Base-by-base conservation (phyloP, 495 filamentous ascomycete genomes). In the Penicillium subrubescens region DNA sequence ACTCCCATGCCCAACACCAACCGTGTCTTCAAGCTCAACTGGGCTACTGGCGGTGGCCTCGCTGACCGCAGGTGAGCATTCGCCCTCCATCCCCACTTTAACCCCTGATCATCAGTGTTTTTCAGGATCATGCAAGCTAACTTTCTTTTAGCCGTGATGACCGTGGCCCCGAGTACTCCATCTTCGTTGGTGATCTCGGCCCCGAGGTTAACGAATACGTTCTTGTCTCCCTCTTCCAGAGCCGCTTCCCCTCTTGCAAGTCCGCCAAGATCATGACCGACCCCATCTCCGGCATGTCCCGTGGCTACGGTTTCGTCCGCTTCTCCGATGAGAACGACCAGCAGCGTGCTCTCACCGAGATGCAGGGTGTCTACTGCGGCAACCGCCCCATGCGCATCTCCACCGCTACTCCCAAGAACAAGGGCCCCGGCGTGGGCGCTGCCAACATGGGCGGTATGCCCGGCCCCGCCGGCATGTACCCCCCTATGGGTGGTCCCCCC, bases 221-320 rank as follows among this genome's bases (percentile, higher is more conserved):
- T 41, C 85, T 99, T 33, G 93, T 97, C 50, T 96, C 93, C 4
- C 88, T 99, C 57, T 99, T 99, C 84, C 95, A 99, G 78, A 88
- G 87, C 66, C 91, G 94, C 37, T 99, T 95, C 83, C 92, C 91
- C 0, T 96, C 92, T 6, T 98, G 96, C 90, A 98, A 98, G 82
- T 97, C 93, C 11, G 95, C 96, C 63, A 99, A 99, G 84, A 99
- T 99, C 78, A 99, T 99, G 95, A 97, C 96, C 48, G 95, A 99
- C 71, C 95, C 96, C 59, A 95, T 98, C 78, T 94, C 89, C 59
- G 95, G 95, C 68, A 94, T 98, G 87, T 97, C 94, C 33, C 92
- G 95, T 58, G 95, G 95, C 39, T 99, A 99, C 71, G 95, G 95
- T 29, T 99, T 99, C 70, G 95, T 99, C 60, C 92, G 95, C 65